Base-by-base conservation (phyloP, 2,329 filamentous ascomycete species). In the Epichloe aotearoae region DNA sequence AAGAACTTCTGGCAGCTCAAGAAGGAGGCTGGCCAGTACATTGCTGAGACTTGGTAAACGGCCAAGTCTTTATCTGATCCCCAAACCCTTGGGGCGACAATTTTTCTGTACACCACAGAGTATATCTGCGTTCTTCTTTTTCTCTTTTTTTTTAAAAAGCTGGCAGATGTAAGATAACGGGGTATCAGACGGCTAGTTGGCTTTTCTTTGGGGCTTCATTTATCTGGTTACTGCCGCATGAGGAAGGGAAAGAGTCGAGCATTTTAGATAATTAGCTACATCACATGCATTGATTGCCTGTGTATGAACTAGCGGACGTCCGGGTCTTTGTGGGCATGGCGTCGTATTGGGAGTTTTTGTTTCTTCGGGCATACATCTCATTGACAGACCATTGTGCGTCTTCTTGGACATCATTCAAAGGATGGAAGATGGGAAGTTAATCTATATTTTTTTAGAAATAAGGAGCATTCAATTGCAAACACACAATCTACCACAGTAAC, bases 11-110 rank as follows among this genome's bases (percentile, higher is more conserved):
- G 93, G 93, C 73, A 83, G 44, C 76, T 87, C 59, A 97, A 97
- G 81, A 91, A 86, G 73, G 84, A 89, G 58, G 88, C 82, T 26
- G 90, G 90, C 4, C 90, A 96, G 71, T 98, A 96, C 66, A 95
- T 96, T 75, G 88, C 91, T 53, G 90, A 84, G 71, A 83, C 80
- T 5, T 84, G 80, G 80, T 83, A 61, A 61, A 6, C n/a, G 33
- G 8, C 40, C 33, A 33, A 19, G 26, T 41, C 34, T 33, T 17
- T 46, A 3, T 19, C 33, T 36, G 14, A 26, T 45, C 2, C 3
- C 34, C 14, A 14, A 15, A 8, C 2, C n/a, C 6, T 30, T 3
- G 6, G 6, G 23, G 20, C 11, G 26, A 26, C 42, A 2, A 30
- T n/a, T 33, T 39, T 47, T 17, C 12, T 33, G 37, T 47, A 20